Conservation (phyloP, 345 rosid species). For the Eutrema japonicum region DNA sequence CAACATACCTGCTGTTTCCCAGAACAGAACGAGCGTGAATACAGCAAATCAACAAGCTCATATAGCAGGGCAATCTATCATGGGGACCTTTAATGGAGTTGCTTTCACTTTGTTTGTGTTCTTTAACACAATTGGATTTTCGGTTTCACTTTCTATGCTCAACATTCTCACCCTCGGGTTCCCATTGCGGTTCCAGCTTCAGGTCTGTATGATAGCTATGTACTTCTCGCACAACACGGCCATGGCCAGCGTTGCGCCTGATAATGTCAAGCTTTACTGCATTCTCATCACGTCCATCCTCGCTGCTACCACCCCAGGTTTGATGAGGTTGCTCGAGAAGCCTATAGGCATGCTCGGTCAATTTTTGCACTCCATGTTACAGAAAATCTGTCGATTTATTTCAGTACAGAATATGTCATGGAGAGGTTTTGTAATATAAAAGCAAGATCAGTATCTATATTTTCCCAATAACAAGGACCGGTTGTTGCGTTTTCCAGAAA, state of each 20-base stretch:
- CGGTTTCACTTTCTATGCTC: slow-evolving; percentile 54
- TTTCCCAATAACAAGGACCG: background rate
- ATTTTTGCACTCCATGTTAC: slow-evolving; percentile 1
- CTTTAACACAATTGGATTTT: slow-evolving; percentile 56
- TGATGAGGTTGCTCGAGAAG: slow-evolving; percentile 37
- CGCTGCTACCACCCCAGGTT: slow-evolving; percentile 22
- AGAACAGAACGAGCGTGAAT: slow-evolving; percentile 30
- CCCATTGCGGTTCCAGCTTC: slow-evolving; percentile 60
- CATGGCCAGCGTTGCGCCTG: slow-evolving; percentile 46
- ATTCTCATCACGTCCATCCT: slow-evolving; percentile 39
- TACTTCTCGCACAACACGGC: slow-evolving; percentile 48
- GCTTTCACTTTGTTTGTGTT: slow-evolving; percentile 44
- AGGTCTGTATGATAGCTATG: slow-evolving; percentile 49
- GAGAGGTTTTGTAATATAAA: slow-evolving; percentile 24
- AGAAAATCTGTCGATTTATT: slow-evolving; percentile 21
- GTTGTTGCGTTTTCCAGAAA: background rate
- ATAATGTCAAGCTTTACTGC: slow-evolving; percentile 32
- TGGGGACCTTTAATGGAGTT: slow-evolving; percentile 40
- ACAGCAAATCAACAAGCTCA: slow-evolving; percentile 22
- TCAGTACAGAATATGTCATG: background rate
- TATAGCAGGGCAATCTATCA: slow-evolving; percentile 49
- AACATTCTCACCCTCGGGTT: slow-evolving; percentile 56
- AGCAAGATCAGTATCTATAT: background rate
- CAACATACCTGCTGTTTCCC: background rate
- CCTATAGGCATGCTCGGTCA: slow-evolving; percentile 23